Evolutionary conservation across 2,329 filamentous ascomycete species (phyloP).

Genomic region (Nemania sp.): DNA sequence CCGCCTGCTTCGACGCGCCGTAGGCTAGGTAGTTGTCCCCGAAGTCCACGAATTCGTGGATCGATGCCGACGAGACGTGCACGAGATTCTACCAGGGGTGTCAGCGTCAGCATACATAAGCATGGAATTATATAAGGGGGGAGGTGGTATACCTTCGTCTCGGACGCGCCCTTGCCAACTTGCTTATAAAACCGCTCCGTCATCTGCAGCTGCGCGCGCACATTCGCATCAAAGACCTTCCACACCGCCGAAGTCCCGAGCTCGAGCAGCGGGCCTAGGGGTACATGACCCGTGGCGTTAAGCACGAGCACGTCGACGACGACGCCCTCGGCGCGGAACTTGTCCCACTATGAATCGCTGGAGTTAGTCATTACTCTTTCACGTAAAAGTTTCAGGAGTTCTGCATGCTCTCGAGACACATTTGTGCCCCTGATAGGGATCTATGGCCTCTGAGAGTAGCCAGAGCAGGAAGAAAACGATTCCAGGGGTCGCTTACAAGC

Average conservation of each 20-base stretch:
- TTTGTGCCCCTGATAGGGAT: too few species aligned
- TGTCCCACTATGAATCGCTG: too few species aligned
- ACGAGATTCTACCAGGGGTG: constrained; percentile 4
- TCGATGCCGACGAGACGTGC: constrained; percentile 9
- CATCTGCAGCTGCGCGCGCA: constrained; percentile 38
- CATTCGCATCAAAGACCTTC: constrained; percentile 36
- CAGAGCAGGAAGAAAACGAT: too few species aligned
- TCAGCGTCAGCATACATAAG: not conserved
- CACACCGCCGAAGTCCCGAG: constrained; percentile 31
- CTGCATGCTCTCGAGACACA: too few species aligned
- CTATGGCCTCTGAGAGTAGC: too few species aligned
- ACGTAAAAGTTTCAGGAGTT: too few species aligned
- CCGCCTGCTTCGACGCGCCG: constrained; percentile 44
- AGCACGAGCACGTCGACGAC: constrained; percentile 42
- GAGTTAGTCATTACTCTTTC: too few species aligned
- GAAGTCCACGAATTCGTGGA: constrained; percentile 33
- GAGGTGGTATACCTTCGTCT: constrained; percentile 28
- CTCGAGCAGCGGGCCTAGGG: constrained; percentile 30
- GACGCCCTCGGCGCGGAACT: constrained; percentile 26
- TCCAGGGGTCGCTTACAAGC: too few species aligned
- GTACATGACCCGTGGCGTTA: constrained; percentile 33
- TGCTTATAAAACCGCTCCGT: constrained; percentile 43
- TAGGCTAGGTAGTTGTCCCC: constrained; percentile 37
- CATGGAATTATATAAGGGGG: too few species aligned
- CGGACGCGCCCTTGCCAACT: constrained; percentile 21